phyloP scores from a whole-genome alignment of 1,284 basidiomycete species.

The Papiliotrema flavescens region DNA sequence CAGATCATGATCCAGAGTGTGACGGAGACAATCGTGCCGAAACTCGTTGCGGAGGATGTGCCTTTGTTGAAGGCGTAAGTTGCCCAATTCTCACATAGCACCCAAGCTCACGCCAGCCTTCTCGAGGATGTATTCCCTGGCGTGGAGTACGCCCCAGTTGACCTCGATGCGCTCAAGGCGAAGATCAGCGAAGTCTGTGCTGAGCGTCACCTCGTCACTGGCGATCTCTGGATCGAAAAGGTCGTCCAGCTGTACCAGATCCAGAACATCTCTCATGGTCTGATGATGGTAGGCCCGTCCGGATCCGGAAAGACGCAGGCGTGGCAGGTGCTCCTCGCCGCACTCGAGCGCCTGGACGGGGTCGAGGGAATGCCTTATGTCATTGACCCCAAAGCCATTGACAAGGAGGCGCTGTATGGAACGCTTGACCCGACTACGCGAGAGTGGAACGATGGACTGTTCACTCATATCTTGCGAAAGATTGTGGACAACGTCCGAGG shows the following conservation, averaged over 20 bases:
- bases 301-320: slow-evolving; percentile 97
- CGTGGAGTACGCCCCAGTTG: slow-evolving; percentile 82
- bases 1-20: slow-evolving; percentile 98
- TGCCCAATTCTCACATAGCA: background rate
- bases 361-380: slow-evolving; percentile 91
- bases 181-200: slow-evolving; percentile 83
- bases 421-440: slow-evolving; percentile 95
- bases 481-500: slow-evolving; percentile 98
- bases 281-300: slow-evolving; percentile 99
- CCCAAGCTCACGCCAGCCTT: slow-evolving; percentile 53
- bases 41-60: slow-evolving; percentile 96
- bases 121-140: slow-evolving; percentile 98
- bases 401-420: slow-evolving; percentile 96
- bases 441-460: slow-evolving; percentile 99
- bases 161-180: slow-evolving; percentile 76
- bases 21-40: slow-evolving; percentile 98
- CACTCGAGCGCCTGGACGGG: slow-evolving; percentile 87
- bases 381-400: slow-evolving; percentile 98
- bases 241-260: slow-evolving; percentile 98
- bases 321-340: slow-evolving; percentile 89
- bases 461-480: slow-evolving; percentile 95
- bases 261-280: slow-evolving; percentile 97
- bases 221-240: slow-evolving; percentile 90
- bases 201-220: slow-evolving; percentile 77
- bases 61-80: slow-evolving; percentile 81